These are phyloP conservation scores for Lathyrus sativus DNA, from an alignment of 306 rosid genomes.

Conservation along the genomic window DNA sequence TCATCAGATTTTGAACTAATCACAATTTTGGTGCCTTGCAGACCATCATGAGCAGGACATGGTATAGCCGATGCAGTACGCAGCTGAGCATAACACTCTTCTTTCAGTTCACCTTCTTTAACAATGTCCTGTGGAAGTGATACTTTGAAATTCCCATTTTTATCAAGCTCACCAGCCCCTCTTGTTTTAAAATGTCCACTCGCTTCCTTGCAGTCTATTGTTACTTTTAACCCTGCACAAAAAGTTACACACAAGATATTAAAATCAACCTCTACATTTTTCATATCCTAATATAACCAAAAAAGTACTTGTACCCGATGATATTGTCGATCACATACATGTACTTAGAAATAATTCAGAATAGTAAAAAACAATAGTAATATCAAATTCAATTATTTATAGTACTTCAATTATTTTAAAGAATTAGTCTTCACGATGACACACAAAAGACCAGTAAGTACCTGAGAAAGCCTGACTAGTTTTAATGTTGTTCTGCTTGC, in stretches of 20 bases:
- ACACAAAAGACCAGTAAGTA: conserved; percentile 14
- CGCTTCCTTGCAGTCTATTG: conserved; percentile 68
- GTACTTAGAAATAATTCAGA: not conserved
- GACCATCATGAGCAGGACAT: conserved; percentile 63
- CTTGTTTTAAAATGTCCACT: conserved; percentile 64
- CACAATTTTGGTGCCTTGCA: conserved; percentile 54
- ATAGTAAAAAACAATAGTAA: too few relatives aligned
- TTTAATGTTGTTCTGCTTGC: conserved; percentile 60
- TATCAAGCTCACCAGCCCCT: conserved; percentile 61
- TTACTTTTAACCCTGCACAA: conserved; percentile 64
- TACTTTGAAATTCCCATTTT: conserved; percentile 72
- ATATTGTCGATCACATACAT: too few relatives aligned
- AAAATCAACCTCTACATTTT: not conserved
- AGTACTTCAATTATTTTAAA: too few relatives aligned
- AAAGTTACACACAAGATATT: conserved; percentile 6
- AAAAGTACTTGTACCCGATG: not conserved
- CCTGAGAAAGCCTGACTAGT: conserved; percentile 72
- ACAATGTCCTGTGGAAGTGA: conserved; percentile 59
- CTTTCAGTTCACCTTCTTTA: conserved; percentile 56
- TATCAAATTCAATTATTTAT: too few relatives aligned
- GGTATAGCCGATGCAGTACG: conserved; percentile 69
- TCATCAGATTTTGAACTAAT: conserved; percentile 48
- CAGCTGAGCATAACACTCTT: conserved; percentile 82
- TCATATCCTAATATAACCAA: not conserved
- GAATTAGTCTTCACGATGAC: too few relatives aligned